Evolutionary conservation across 257 asterid genomes (phyloP), one percentile per base, ranked within the genome.

Genomic region (Rubia yunnanensis): DNA sequence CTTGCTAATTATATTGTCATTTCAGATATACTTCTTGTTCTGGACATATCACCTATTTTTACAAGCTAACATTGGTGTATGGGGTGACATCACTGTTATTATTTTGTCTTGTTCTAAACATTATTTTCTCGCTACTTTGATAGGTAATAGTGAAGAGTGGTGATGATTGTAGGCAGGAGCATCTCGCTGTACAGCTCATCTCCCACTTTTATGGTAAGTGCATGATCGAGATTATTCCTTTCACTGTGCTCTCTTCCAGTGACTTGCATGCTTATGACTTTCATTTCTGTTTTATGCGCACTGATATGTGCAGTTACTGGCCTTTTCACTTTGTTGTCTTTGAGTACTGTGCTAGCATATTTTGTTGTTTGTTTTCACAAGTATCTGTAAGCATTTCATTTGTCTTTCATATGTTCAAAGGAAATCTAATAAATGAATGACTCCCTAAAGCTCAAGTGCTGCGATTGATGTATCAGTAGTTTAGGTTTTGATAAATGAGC

Each of bases 121-220:
- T 22, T 62, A 20, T 63, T 22, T 10, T 30, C 10, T 59, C 13
- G 31, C 69, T 24, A 34, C 23, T 63, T 49, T 70, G 61, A 67
- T 73, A 80, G 85, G 68, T 77, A 60, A 78, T 81, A 36, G 86
- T 81, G 44, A 81, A 81, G 79, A 81, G 86, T 52, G 86, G 86
- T 31, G 86, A 81, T 61, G 86, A 81, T 66, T 81, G 86, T 62
- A 65, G 86, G 72, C 86, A 81, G 68, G 86, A 81, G 62, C 86
- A 81, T 76, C 86, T 81, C 32, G 86, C 86, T 57, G 86, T 81
- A 50, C 86, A 81, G 74, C 86, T 81, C 57, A 78, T 81, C 32
- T 78, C 86, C 72, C 86, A 81, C 79, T 81, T 81, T 63, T 78
- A 81, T 26, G 86, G 86, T 81, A 66, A 44, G 81, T 63, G 49